A percentile compares a stretch with the other conserved stretches of the same genome.
phyloP scores from a whole-genome alignment of 1,284 basidiomycete species.

The Moesziomyces globuligerus region DNA sequence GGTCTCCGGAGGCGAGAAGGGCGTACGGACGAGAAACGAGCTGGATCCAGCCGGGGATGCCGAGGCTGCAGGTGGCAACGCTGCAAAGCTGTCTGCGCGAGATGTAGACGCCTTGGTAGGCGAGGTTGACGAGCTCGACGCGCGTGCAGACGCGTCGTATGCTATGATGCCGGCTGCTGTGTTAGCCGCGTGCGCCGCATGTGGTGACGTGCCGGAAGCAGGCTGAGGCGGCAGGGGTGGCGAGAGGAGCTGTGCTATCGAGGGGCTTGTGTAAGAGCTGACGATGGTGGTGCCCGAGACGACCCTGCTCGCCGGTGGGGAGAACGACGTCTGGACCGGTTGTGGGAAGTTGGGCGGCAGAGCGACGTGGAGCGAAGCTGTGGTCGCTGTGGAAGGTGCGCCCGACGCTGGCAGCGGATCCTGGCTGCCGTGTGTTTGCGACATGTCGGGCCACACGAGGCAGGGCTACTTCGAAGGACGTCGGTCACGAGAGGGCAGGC shows the following conservation, averaged over 20 bases:
- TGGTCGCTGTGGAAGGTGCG: conserved; percentile 10
- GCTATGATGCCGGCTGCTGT: not conserved
- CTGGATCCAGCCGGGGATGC: conserved; percentile 13
- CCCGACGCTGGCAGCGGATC: conserved; percentile 1
- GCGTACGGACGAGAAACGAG: conserved; percentile 4
- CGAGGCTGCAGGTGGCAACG: conserved; percentile 2
- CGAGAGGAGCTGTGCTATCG: conserved; percentile 40
- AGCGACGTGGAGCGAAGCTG: conserved; percentile 48
- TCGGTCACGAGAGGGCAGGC: too few relatives aligned
- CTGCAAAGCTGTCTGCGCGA: conserved; percentile 3
- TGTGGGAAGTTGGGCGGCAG: conserved; percentile 56
- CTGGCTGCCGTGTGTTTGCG: not conserved
- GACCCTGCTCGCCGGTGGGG: conserved; percentile 37
- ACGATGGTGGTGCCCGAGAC: conserved; percentile 19
- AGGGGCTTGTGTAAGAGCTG: conserved; percentile 35
- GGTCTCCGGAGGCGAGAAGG: conserved; percentile 39
- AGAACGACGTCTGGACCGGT: conserved; percentile 53
- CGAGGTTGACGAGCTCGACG: not conserved
- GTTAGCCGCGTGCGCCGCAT: too few relatives aligned
- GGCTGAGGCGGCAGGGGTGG: conserved; percentile 14
- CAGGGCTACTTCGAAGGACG: too few relatives aligned
- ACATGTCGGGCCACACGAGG: too few relatives aligned
- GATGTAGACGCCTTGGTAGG: conserved; percentile 12
- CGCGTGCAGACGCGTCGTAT: not conserved
- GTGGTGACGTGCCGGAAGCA: too few relatives aligned